phyloP scores from a whole-genome alignment of 129 eudicot species.

The Helianthus tuberosus region DNA sequence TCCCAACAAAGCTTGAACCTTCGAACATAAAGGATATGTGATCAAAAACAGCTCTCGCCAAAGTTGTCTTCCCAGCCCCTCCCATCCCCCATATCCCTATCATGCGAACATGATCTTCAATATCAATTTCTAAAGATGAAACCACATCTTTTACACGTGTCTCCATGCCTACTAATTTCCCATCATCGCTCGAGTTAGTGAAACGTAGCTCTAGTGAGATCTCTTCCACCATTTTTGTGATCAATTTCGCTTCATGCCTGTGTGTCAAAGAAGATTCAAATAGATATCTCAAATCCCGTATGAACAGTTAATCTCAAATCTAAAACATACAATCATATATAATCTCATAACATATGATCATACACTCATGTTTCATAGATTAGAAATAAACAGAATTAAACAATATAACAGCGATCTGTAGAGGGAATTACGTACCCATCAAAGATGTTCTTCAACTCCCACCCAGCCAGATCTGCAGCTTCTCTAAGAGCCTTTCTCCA shows the following conservation, averaged over 20 bases:
- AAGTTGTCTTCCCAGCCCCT: background rate
- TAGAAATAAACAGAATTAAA: too few species aligned
- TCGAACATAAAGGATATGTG: background rate
- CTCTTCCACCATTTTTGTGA: background rate
- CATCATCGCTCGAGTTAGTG: background rate
- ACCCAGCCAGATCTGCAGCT: background rate
- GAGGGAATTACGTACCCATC: too few species aligned
- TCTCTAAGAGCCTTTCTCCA: constrained; percentile 1
- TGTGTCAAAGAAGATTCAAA: background rate
- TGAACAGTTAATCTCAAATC: too few species aligned
- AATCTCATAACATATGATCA: too few species aligned
- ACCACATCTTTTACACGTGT: background rate
- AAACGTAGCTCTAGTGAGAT: background rate
- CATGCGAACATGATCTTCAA: background rate
- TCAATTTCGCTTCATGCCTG: background rate
- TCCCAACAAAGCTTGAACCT: constrained; percentile 3
- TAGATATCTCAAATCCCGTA: background rate
- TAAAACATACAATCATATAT: too few species aligned
- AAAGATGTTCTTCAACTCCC: background rate
- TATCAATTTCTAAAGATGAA: background rate
- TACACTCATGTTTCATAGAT: too few species aligned
- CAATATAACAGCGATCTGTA: too few species aligned
- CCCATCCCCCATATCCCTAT: background rate
- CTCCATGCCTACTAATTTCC: background rate
- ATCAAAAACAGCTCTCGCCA: constrained; percentile 3